Evolutionary conservation across 345 rosid species (phyloP).

Genomic region (Populus davidiana): DNA sequence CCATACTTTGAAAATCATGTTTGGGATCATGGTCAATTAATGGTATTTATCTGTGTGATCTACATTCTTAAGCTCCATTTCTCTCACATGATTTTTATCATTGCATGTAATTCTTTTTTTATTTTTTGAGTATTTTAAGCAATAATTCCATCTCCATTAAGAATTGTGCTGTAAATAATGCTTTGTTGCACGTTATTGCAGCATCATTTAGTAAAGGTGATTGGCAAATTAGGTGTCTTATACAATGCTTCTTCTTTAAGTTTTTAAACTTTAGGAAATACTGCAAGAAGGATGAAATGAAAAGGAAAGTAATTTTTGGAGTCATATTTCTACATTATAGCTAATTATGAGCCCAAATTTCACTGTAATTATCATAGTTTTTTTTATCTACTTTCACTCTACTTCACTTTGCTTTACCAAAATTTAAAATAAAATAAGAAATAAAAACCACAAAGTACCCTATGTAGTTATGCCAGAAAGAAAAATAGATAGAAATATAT

Average conservation of each 20-base stretch:
- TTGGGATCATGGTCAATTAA: not conserved
- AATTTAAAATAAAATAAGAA: too few relatives aligned
- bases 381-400: not conserved
- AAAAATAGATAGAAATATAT: not conserved
- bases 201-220: not conserved
- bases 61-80: not conserved
- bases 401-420: not conserved
- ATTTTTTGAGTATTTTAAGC: not conserved
- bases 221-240: not conserved
- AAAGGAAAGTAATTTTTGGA: not conserved
- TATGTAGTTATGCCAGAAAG: not conserved
- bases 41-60: not conserved
- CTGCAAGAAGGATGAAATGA: not conserved
- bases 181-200: not conserved
- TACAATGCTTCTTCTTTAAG: not conserved
- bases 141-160: not conserved
- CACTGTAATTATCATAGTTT: not conserved
- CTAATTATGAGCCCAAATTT: constrained; percentile 4
- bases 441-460: too few relatives aligned
- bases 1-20: not conserved
- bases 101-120: not conserved
- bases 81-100: not conserved
- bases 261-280: not conserved
- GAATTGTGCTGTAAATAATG: not conserved
- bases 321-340: not conserved